A percentile compares a stretch with the other conserved stretches of the same genome.
phyloP scores from a whole-genome alignment of 305 asterid genomes.

The Rubia tinctorum region DNA sequence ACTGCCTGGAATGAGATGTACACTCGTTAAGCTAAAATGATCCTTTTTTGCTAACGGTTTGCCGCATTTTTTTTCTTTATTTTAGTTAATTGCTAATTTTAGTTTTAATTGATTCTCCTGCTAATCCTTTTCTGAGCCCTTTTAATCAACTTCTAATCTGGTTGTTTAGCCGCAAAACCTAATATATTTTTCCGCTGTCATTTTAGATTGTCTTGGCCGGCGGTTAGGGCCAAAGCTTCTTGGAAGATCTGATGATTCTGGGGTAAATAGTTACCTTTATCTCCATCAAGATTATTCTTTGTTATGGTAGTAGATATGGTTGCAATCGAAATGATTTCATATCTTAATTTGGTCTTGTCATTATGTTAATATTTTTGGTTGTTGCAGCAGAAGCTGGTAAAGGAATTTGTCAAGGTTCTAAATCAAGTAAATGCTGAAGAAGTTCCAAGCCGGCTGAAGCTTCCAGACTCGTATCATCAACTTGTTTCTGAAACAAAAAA shows the following conservation, averaged over 20 bases:
- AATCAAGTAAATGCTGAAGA: constrained; percentile 87
- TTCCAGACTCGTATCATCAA: constrained; percentile 88
- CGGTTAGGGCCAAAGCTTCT: constrained; percentile 95
- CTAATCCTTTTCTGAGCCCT: neutral
- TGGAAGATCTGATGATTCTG: constrained; percentile 88
- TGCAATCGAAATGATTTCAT: neutral
- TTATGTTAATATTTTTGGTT: constrained; percentile 16
- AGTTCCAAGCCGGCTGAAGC: constrained; percentile 80
- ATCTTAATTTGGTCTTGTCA: constrained; percentile 5
- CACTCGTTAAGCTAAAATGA: neutral
- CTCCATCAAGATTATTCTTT: neutral
- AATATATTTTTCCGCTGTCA: constrained; percentile 1
- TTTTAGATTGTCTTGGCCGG: constrained; percentile 94
- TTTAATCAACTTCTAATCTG: constrained; percentile 5
- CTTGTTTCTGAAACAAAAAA: constrained; percentile 90
- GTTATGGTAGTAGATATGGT: neutral
- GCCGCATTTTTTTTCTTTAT: neutral
- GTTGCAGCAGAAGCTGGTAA: constrained; percentile 69
- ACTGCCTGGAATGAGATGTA: neutral
- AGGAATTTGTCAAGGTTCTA: constrained; percentile 83
- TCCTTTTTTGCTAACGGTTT: neutral
- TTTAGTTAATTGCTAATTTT: neutral
- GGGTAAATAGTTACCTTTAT: constrained; percentile 42
- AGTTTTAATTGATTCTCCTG: neutral
- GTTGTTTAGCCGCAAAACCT: constrained; percentile 3